A percentile compares a stretch with the other conserved stretches of the same genome.
These are phyloP conservation scores for Diddensiella transvaalensis DNA, from an alignment of 805 yeast species.

Conservation along the genomic window DNA sequence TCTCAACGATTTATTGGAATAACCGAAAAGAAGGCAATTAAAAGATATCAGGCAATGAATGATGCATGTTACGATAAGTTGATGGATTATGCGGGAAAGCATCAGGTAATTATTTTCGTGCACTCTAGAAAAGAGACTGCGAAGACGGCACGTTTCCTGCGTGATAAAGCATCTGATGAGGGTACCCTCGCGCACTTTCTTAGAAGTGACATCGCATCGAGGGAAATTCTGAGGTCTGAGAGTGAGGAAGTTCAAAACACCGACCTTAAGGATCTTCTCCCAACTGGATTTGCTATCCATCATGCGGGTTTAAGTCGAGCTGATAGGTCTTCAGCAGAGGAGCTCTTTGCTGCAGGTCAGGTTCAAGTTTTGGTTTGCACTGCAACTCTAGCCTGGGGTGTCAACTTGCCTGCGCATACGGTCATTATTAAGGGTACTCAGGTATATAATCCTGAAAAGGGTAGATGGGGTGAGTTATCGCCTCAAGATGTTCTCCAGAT, in stretches of 20 bases:
- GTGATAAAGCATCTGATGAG: constrained; percentile 56
- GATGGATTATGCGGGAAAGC: constrained; percentile 56
- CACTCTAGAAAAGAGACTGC: constrained; percentile 91
- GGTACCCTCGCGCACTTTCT: constrained; percentile 46
- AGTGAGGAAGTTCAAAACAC: constrained; percentile 51
- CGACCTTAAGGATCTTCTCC: constrained; percentile 56
- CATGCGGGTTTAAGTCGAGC: constrained; percentile 80
- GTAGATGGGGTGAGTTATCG: constrained; percentile 85
- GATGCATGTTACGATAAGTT: constrained; percentile 85
- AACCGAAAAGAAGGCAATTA: constrained; percentile 76
- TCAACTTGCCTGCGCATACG: constrained; percentile 90
- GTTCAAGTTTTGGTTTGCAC: constrained; percentile 83
- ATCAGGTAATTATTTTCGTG: constrained; percentile 85
- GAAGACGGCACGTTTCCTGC: constrained; percentile 73
- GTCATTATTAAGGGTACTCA: constrained; percentile 93
- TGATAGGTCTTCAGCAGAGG: constrained; percentile 79
- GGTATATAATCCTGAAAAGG: constrained; percentile 85
- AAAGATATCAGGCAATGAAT: constrained; percentile 77
- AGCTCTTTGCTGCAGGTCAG: constrained; percentile 82
- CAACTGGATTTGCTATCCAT: constrained; percentile 80
- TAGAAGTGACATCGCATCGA: constrained; percentile 50
- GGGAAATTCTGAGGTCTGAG: constrained; percentile 65
- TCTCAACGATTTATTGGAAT: constrained; percentile 86
- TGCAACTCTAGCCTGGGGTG: constrained; percentile 97
- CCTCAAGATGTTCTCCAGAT: constrained; percentile 94